Conservation (phyloP, 2,329 filamentous ascomycete genomes). For the Diaporthe batatas region DNA sequence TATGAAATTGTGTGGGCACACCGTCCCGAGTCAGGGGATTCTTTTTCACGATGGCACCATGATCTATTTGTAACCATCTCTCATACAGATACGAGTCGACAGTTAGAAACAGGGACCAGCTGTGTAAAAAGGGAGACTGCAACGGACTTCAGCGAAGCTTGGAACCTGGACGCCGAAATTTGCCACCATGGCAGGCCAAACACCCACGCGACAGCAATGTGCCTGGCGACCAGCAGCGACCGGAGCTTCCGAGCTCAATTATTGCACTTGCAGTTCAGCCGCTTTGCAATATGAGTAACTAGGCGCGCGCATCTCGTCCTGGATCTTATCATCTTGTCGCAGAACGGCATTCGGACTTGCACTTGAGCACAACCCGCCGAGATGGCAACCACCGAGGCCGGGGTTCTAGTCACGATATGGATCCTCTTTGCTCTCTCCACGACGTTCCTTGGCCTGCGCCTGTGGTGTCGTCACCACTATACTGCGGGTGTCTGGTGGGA, state of each 20-base stretch:
- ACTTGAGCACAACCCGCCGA: conserved; percentile 4
- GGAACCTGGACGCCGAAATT: conserved; percentile 28
- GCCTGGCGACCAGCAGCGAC: not conserved
- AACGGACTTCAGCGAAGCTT: conserved; percentile 32
- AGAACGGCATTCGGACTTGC: not conserved
- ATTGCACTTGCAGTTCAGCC: not conserved
- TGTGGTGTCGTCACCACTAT: conserved; percentile 22
- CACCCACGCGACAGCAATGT: conserved; percentile 9
- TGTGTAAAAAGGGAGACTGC: not conserved
- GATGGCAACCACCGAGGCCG: conserved; percentile 15
- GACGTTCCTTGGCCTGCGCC: conserved; percentile 14
- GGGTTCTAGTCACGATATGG: conserved; percentile 24
- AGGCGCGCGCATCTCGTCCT: not conserved
- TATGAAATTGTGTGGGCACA: conserved; percentile 21
- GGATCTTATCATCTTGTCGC: not conserved
- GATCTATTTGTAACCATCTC: conserved; percentile 21
- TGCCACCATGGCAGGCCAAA: conserved; percentile 11
- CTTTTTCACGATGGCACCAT: not conserved
- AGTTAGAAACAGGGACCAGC: conserved; percentile 16
- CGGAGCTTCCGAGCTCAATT: conserved; percentile 17
- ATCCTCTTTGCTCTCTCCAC: conserved; percentile 18
- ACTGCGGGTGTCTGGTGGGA: conserved; percentile 26
- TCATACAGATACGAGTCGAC: conserved; percentile 22
- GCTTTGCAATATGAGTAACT: conserved; percentile 8
- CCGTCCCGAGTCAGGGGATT: conserved; percentile 7